A percentile compares a stretch with the other conserved stretches of the same genome.
Evolutionary conservation across 352 stramenopile genomes (phyloP).

Genomic region (Globisporangium echinulatum): DNA sequence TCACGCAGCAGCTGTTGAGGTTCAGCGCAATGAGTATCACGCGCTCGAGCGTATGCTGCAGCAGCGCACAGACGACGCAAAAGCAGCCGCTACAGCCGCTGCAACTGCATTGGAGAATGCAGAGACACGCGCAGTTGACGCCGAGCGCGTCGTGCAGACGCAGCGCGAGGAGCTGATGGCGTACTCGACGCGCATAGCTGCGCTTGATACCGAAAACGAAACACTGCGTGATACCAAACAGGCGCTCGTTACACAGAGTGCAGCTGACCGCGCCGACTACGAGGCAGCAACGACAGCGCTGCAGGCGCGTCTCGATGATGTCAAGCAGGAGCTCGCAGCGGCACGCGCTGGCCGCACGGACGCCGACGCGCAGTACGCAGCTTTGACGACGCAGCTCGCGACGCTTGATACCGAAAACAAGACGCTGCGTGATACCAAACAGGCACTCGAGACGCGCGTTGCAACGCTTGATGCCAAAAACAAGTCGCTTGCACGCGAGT

Average conservation of each 20-base stretch:
- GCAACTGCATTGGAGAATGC: too few relatives aligned
- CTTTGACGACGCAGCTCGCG: background rate
- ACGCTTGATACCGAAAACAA: background rate
- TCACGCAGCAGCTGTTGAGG: slow-evolving; percentile 25
- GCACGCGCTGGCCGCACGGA: background rate
- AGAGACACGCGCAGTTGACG: slow-evolving; percentile 7
- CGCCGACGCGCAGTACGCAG: background rate
- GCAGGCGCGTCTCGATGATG: slow-evolving; percentile 14
- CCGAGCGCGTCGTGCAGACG: slow-evolving; percentile 20
- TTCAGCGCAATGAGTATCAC: too few relatives aligned
- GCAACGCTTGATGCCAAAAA: slow-evolving; percentile 1
- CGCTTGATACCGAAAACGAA: slow-evolving; percentile 4
- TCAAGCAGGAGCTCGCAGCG: slow-evolving; percentile 8
- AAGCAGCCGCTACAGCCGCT: background rate
- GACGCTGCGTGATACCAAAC: background rate
- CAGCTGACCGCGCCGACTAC: slow-evolving; percentile 17
- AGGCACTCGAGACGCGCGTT: background rate
- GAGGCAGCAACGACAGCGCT: slow-evolving; percentile 7
- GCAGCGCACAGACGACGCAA: too few relatives aligned
- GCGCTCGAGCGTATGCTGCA: too few relatives aligned
- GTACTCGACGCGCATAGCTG: background rate
- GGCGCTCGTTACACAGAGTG: background rate
- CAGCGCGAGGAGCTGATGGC: slow-evolving; percentile 14
- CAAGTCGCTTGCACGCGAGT: background rate
- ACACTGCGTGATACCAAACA: slow-evolving; percentile 2